A percentile compares a stretch with the other conserved stretches of the same genome.
These are phyloP conservation scores for Metschnikowia henanensis DNA, from an alignment of 805 yeast genomes.

Conservation along the genomic window DNA sequence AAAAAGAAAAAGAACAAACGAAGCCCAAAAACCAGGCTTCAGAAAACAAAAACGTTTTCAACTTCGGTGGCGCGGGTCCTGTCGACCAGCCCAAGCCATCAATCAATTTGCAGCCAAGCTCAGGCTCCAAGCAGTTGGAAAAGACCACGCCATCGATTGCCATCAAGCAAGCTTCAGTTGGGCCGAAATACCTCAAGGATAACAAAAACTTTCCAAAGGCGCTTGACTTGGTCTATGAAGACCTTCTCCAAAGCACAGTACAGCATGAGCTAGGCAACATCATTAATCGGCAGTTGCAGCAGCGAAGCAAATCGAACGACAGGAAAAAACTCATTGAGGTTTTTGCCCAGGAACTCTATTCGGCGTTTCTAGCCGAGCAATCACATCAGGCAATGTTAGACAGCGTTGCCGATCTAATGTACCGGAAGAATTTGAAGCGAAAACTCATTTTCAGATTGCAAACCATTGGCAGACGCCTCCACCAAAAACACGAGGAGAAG, in stretches of 20 bases:
- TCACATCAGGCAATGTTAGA: constrained; percentile 44
- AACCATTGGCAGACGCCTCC: constrained; percentile 22
- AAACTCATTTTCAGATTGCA: constrained; percentile 32
- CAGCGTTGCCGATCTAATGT: constrained; percentile 44
- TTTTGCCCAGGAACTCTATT: constrained; percentile 51
- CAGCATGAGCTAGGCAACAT: constrained; percentile 24
- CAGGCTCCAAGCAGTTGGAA: background rate
- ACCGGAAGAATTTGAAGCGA: constrained; percentile 31
- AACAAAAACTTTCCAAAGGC: constrained; percentile 30
- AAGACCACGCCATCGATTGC: background rate
- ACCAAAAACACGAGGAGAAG: constrained; percentile 24
- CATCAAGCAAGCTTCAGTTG: background rate
- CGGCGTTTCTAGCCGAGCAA: constrained; percentile 62
- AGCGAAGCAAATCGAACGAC: constrained; percentile 23
- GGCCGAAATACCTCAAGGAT: constrained; percentile 17
- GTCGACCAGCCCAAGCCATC: background rate
- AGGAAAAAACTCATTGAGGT: constrained; percentile 28
- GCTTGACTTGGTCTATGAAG: constrained; percentile 20
- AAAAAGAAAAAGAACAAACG: constrained; percentile 3
- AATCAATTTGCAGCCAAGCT: background rate
- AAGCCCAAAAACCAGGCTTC: constrained; percentile 7
- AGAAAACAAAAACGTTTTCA: constrained; percentile 11
- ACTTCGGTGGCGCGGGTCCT: background rate
- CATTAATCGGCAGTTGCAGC: constrained; percentile 26
- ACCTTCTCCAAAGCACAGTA: constrained; percentile 24